phyloP scores from a whole-genome alignment of 192 early-diverging fungal species.

The Kickxella alabastrina region DNA sequence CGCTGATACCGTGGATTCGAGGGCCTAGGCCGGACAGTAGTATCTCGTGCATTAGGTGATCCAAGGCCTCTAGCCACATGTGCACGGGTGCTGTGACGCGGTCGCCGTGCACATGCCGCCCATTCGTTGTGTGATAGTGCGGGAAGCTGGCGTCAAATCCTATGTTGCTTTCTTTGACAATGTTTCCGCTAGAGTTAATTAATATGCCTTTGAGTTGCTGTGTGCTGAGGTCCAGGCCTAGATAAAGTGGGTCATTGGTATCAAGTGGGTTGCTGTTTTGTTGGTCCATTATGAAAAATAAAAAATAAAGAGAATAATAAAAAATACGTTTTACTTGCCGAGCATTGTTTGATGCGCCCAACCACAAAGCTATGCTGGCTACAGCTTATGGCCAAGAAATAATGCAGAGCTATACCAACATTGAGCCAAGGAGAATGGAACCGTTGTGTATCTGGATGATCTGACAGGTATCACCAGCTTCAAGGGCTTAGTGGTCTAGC shows the following conservation, averaged over 20 bases:
- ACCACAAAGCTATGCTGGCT: too few relatives aligned
- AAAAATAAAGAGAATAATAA: background rate
- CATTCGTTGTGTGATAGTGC: conserved; percentile 51
- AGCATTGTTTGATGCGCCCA: too few relatives aligned
- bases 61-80: conserved; percentile 78
- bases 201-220: conserved; percentile 71
- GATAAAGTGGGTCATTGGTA: conserved; percentile 47
- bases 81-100: conserved; percentile 63
- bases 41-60: conserved; percentile 57
- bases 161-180: conserved; percentile 54
- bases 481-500: too few relatives aligned
- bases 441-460: too few relatives aligned
- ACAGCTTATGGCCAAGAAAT: too few relatives aligned
- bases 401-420: too few relatives aligned
- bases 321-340: background rate
- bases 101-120: conserved; percentile 49
- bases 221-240: conserved; percentile 73
- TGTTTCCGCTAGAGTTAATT: conserved; percentile 28
- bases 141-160: conserved; percentile 64
- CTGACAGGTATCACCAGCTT: too few relatives aligned
- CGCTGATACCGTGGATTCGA: conserved; percentile 56
- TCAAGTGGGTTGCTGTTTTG: too few relatives aligned
- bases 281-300: background rate
- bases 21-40: conserved; percentile 27
- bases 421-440: too few relatives aligned